Percentiles rank a stretch among this genome's conserved stretches.
These are phyloP conservation scores for Sclerotiophoma versabilis DNA, from an alignment of 2,329 filamentous ascomycete species.

Conservation along the genomic window DNA sequence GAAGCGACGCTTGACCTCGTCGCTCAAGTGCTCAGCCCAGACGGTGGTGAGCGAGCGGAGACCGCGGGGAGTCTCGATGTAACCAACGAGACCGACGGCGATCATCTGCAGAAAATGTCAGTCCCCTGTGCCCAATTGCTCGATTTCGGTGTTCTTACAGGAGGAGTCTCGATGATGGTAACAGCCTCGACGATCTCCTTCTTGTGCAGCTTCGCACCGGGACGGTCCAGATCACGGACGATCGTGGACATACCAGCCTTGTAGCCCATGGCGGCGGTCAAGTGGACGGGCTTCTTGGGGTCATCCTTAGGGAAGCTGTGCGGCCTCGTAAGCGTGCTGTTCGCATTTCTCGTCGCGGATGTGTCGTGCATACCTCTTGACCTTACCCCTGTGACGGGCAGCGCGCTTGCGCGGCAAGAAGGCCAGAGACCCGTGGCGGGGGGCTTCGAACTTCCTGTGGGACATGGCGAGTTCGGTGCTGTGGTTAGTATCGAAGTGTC, in stretches of 20 bases:
- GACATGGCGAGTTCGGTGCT: conserved; percentile 54
- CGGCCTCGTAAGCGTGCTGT: conserved; percentile 34
- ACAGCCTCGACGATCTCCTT: conserved; percentile 55
- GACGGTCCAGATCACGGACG: conserved; percentile 98
- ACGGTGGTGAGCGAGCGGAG: conserved; percentile 99
- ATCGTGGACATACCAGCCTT: conserved; percentile 99
- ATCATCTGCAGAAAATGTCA: conserved; percentile 77
- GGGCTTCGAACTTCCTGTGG: conserved; percentile 81
- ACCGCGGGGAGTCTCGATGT: conserved; percentile 99
- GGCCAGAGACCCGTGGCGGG: conserved; percentile 82
- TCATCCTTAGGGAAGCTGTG: conserved; percentile 99
- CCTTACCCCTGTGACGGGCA: conserved; percentile 92
- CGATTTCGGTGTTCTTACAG: conserved; percentile 77
- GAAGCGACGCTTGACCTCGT: conserved; percentile 99
- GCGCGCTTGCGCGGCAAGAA: conserved; percentile 78
- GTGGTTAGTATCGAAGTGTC: conserved; percentile 40
- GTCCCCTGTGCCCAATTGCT: conserved; percentile 55
- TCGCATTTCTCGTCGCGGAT: conserved; percentile 22
- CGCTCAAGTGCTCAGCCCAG: conserved; percentile 98
- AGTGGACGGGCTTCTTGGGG: conserved; percentile 98
- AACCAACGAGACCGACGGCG: conserved; percentile 99
- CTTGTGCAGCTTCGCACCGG: conserved; percentile 99
- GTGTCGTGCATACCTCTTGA: conserved; percentile 85
- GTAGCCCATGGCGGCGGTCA: conserved; percentile 98
- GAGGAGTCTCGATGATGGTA: conserved; percentile 53